Percentiles rank a stretch among this genome's conserved stretches.
phyloP scores from a whole-genome alignment of 345 rosid species.

The Salix purpurea region DNA sequence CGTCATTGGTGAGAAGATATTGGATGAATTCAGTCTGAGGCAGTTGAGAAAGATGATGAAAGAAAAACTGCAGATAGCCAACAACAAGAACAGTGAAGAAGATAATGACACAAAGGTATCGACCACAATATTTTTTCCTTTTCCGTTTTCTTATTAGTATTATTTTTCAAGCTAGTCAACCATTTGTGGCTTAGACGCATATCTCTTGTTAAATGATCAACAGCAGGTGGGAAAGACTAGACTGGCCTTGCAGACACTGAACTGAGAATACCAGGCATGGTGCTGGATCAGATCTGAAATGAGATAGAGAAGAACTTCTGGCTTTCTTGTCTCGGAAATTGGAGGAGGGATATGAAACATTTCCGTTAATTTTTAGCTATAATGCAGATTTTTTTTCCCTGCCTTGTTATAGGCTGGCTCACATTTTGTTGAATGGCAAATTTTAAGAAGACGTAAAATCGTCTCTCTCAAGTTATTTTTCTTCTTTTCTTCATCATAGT shows the following conservation, averaged over 20 bases:
- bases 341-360: too few relatives aligned
- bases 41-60: conserved; percentile 40
- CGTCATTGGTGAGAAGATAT: conserved; percentile 12
- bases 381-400: too few relatives aligned
- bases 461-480: too few relatives aligned
- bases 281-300: not conserved
- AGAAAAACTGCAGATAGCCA: conserved; percentile 22
- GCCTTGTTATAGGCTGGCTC: too few relatives aligned
- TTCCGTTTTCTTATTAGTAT: not conserved
- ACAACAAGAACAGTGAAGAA: conserved; percentile 20
- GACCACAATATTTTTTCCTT: not conserved
- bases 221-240: conserved; percentile 16
- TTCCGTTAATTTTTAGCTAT: too few relatives aligned
- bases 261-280: conserved; percentile 20
- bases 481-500: too few relatives aligned
- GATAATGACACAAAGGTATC: conserved; percentile 6
- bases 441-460: too few relatives aligned
- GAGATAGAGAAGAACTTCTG: not conserved
- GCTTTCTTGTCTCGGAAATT: too few relatives aligned
- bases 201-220: not conserved
- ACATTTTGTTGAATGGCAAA: too few relatives aligned
- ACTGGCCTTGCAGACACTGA: conserved; percentile 27
- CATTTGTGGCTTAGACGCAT: not conserved
- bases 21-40: conserved; percentile 39
- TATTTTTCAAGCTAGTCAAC: not conserved